Evolutionary conservation across 257 asterid genomes (phyloP), one percentile per base, ranked within the genome.

Genomic region (Solanum pinnatisectum): DNA sequence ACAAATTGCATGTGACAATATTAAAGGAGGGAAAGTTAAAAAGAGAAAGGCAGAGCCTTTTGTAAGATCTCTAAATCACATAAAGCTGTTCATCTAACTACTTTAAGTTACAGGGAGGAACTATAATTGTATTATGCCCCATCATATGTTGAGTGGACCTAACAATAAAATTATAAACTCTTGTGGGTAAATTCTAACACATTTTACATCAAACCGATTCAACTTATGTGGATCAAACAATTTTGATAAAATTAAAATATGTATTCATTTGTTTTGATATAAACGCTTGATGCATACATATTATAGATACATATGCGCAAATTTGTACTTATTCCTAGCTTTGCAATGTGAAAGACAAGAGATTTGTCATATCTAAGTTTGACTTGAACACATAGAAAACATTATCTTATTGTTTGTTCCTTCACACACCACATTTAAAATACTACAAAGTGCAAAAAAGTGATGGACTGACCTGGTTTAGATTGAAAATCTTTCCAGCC

Each of bases 401-500:
- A 84, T 84, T 84, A 84, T 84, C 78, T 44, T 65, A 67, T 84
- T 84, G 36, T 60, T 84, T 84, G 59, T 63, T 63, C 87, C 60
- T n/a, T 25, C 84, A 25, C 46, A 37, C 52, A 59, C 16, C 33
- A 23, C 73, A 60, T 40, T 56, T 84, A 13, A 36, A 23, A 52
- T 56, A 39, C 33, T 13, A 37, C 44, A 83, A 60, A 60, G 37
- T 20, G 87, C 40, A 84, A 63, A 63, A 84, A 65, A 14, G 60
- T 65, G 87, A 84, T 30, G 23, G 39, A 63, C 27, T 74, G 84
- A 42, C 16, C 37, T 4, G 20, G 30, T 65, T 40, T 40, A 77
- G 36, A 78, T 14, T 27, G 60, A n/a, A n/a, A 46, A 27, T 32
- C 86, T 32, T 88, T 88, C 90, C 91, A 88, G 88, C 90, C 83